Evolutionary conservation across 2,329 filamentous ascomycete genomes (phyloP).

Genomic region (Verticillium longisporum): DNA sequence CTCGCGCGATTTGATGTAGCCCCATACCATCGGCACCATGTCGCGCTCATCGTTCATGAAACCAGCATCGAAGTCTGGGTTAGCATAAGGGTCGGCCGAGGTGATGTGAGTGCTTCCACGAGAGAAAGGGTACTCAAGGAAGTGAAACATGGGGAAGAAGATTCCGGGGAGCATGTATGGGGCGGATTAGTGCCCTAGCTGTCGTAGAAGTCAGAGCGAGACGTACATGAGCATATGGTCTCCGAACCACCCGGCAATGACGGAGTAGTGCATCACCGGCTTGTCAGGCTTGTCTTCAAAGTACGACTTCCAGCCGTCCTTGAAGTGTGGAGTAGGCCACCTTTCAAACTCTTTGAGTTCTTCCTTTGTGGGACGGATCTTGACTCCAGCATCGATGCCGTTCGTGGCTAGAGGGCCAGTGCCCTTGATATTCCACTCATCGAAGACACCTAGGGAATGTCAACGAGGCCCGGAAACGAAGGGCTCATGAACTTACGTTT

Average conservation of each 20-base stretch:
- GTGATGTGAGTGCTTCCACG: constrained; percentile 65
- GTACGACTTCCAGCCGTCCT: constrained; percentile 70
- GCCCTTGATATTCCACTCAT: constrained; percentile 74
- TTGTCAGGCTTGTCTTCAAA: constrained; percentile 82
- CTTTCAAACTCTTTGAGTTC: constrained; percentile 63
- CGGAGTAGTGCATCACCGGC: constrained; percentile 79
- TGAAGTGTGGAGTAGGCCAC: constrained; percentile 71
- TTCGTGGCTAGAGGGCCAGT: constrained; percentile 73
- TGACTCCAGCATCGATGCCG: constrained; percentile 74
- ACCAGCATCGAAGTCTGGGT: constrained; percentile 71
- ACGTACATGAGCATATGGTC: constrained; percentile 52
- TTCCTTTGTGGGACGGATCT: constrained; percentile 63
- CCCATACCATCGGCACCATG: constrained; percentile 81
- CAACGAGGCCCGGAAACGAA: too few species aligned
- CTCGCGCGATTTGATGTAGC: constrained; percentile 76
- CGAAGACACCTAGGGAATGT: constrained; percentile 47
- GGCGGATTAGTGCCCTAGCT: constrained; percentile 30
- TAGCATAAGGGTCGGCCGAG: constrained; percentile 65
- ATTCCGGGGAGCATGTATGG: constrained; percentile 61
- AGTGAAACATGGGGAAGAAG: constrained; percentile 81
- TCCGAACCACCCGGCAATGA: constrained; percentile 62
- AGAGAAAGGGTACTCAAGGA: constrained; percentile 72
- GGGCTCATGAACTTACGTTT: constrained; percentile 36
- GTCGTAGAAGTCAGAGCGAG: too few species aligned
- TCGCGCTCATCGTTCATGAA: constrained; percentile 84